Conservation (phyloP, 257 asterid genomes). For the Jacaranda copaia region DNA sequence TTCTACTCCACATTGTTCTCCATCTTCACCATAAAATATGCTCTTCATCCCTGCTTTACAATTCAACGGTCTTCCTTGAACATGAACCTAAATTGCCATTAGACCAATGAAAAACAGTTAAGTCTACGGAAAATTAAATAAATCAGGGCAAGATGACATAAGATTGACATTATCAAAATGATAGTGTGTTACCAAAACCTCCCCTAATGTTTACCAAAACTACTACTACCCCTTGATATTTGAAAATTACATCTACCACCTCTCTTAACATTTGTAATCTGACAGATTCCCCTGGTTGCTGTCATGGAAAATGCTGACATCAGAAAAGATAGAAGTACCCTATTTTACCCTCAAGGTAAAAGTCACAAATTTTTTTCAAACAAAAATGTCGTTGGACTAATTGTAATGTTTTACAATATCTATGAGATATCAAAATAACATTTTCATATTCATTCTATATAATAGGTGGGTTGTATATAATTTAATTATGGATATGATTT, state of each 20-base stretch:
- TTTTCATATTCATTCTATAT: not conserved
- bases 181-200: not conserved
- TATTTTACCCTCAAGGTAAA: no score
- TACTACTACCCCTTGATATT: not conserved
- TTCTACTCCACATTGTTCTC: constrained; percentile 88
- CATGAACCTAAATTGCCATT: constrained; percentile 57
- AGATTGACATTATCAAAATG: not conserved
- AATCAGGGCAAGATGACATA: not conserved
- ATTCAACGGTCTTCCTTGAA: constrained; percentile 87
- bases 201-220: not conserved
- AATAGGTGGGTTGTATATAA: not conserved
- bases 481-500: no score
- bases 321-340: no score
- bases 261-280: no score
- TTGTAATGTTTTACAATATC: not conserved
- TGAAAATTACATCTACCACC: no score
- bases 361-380: no score
- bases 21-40: constrained; percentile 86
- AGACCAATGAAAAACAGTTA: constrained; percentile 8
- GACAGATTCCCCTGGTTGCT: no score
- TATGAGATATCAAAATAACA: not conserved
- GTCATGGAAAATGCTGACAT: no score
- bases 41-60: constrained; percentile 77
- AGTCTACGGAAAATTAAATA: not conserved
- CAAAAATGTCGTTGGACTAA: not conserved